phyloP scores from a whole-genome alignment of 352 stramenopile genomes.

The Phytophthora pluvialis region DNA sequence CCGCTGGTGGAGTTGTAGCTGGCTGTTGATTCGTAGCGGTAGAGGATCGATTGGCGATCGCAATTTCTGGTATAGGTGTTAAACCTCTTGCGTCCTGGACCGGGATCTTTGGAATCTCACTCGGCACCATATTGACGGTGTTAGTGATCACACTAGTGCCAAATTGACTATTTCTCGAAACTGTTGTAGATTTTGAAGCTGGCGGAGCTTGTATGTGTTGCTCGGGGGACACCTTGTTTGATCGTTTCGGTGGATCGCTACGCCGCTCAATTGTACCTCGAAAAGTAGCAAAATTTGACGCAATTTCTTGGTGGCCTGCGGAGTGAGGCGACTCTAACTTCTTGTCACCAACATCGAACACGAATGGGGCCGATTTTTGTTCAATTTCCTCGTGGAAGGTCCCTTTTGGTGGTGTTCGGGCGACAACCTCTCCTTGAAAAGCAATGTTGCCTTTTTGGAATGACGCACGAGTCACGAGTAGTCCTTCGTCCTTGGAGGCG shows the following conservation, averaged over 20 bases:
- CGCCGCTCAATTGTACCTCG: slow-evolving; percentile 34
- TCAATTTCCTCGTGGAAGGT: slow-evolving; percentile 42
- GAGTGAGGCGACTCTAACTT: neutral
- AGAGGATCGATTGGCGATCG: neutral
- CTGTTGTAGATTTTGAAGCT: neutral
- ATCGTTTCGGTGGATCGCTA: slow-evolving; percentile 14
- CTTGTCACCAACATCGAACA: slow-evolving; percentile 26
- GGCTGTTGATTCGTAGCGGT: neutral
- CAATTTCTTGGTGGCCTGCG: slow-evolving; percentile 23
- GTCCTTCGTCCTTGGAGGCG: neutral
- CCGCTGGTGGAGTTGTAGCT: neutral
- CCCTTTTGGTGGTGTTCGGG: slow-evolving; percentile 17
- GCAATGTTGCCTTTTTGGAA: slow-evolving; percentile 65
- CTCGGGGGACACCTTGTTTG: slow-evolving; percentile 18
- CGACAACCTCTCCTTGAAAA: slow-evolving; percentile 49
- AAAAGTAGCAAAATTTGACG: slow-evolving; percentile 42
- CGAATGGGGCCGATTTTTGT: slow-evolving; percentile 39
- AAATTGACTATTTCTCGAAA: neutral
- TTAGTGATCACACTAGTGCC: neutral
- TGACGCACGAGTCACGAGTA: slow-evolving; percentile 12
- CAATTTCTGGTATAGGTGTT: neutral
- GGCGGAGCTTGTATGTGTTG: neutral
- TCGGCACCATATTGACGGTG: neutral
- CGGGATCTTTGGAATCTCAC: neutral
- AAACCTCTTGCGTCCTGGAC: neutral